These are phyloP conservation scores for Trichothecium roseum DNA, from an alignment of 2,329 filamentous ascomycete species.

Conservation along the genomic window DNA sequence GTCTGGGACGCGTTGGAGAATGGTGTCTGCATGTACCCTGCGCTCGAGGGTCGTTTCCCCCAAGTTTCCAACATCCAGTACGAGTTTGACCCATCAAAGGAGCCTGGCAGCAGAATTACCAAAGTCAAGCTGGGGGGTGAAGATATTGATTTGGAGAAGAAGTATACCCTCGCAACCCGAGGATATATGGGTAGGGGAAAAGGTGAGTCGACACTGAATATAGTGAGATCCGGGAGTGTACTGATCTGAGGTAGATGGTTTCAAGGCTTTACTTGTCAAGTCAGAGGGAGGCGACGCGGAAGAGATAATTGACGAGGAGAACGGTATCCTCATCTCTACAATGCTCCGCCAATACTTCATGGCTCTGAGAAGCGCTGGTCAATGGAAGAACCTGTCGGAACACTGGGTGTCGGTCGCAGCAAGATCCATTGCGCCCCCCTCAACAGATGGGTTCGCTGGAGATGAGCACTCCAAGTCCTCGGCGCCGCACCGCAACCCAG, in stretches of 20 bases:
- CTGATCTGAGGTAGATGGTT: constrained; percentile 49
- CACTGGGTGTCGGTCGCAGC: constrained; percentile 61
- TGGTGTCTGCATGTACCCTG: constrained; percentile 68
- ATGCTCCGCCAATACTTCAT: constrained; percentile 89
- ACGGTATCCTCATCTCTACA: constrained; percentile 75
- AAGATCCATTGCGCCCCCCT: constrained; percentile 31
- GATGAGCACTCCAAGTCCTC: constrained; percentile 13
- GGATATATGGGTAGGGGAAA: constrained; percentile 87
- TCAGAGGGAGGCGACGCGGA: constrained; percentile 67
- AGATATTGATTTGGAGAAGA: constrained; percentile 49
- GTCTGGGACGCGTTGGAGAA: constrained; percentile 79
- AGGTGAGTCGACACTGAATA: constrained; percentile 21
- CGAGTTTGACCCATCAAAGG: constrained; percentile 54
- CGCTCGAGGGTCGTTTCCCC: constrained; percentile 72
- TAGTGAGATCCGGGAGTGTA: too few species aligned
- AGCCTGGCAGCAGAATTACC: constrained; percentile 51
- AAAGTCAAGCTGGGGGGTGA: constrained; percentile 50
- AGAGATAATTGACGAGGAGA: constrained; percentile 76
- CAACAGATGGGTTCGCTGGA: constrained; percentile 12
- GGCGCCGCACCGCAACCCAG: constrained; percentile 3
- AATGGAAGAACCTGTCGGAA: constrained; percentile 63
- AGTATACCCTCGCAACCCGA: constrained; percentile 67
- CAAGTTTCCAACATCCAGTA: constrained; percentile 80
- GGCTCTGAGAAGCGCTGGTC: constrained; percentile 68
- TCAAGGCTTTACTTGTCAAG: constrained; percentile 61